Evolutionary conservation across 139 green algal species (phyloP).

Genomic region (Deuterostichococcus epilithicus): DNA sequence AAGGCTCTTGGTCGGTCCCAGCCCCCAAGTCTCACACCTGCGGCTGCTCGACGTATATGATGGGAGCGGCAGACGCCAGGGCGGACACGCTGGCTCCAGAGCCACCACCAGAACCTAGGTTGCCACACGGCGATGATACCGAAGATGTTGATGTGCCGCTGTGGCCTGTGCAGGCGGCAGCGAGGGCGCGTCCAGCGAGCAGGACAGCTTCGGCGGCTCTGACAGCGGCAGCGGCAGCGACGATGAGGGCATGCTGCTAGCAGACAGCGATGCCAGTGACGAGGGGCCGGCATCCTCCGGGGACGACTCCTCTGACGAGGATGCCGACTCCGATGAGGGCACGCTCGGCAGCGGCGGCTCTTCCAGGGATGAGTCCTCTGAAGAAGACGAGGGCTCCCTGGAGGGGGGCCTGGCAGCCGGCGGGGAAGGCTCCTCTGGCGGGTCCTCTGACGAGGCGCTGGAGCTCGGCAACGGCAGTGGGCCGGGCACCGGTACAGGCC

Average conservation of each 20-base stretch:
- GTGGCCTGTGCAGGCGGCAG: not conserved
- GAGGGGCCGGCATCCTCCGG: not conserved
- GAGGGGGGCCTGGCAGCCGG: no score
- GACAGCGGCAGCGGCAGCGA: slow-evolving; percentile 13
- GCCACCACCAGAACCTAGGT: slow-evolving; percentile 1
- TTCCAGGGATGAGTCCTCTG: no score
- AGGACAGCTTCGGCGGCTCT: not conserved
- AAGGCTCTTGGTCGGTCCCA: not conserved
- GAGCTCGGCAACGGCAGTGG: no score
- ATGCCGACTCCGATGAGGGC: not conserved
- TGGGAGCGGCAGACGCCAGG: not conserved
- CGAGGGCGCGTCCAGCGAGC: not conserved
- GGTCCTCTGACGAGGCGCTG: no score
- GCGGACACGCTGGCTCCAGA: not conserved
- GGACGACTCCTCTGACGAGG: not conserved
- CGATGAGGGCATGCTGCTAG: not conserved
- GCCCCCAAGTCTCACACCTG: no score
- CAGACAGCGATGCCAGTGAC: not conserved
- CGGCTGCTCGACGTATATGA: not conserved
- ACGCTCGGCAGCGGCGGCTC: no score
- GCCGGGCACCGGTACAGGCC: no score
- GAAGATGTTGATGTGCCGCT: no score
- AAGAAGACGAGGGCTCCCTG: no score
- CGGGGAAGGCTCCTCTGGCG: no score
- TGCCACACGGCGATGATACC: no score